Evolutionary conservation across 768 basidiomycete species (phyloP), one percentile per base, ranked within the genome.

Genomic region (Leccinum rimulosum): DNA sequence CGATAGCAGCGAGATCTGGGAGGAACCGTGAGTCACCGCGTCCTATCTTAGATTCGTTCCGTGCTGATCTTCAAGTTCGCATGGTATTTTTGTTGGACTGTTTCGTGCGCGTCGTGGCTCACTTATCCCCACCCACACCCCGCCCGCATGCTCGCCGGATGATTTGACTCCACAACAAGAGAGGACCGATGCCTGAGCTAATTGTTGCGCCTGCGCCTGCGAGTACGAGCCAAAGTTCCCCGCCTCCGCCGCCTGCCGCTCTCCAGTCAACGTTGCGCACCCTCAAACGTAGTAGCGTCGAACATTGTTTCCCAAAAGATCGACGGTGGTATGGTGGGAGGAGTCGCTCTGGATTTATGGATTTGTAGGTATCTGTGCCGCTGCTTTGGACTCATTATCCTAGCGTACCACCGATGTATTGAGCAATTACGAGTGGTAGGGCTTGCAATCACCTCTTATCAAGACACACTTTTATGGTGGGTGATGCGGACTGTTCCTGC

Each of bases 221-320:
- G 17, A 73, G 72, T 54, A 75, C 78, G 4, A 64, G 75, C 10
- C 68, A 74, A 14, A 71, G 73, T 1, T 67, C 77, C 3, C 67
- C 81, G 1, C 81, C 86, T 2, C 81, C 78, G 1, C 85, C 85
- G 3, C 72, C 79, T 4, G 78, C 80, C 1, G 84, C 83, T 0
- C 77, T 91, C 62, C 85, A 86, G 52, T 81, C 85, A 7, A 70
- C 81, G 8, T 77, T 90, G 64, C 84, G 84, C 40, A 91, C 91
- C 57, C 80, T 91, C 12, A 92, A 90, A 70, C 84, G 89, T 9
- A 40, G 38, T 40, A 40, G 14, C 38, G 0, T 0, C 38, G 7
- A n/a, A 17, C 38, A 3, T 17, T 17, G 3, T 8, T 38, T 5
- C 31, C 38, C 38, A 15, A 17, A 38, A 9, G 8, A 17, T 38